Conservation (phyloP, 768 basidiomycete species). For the Boletus subparvulus region DNA sequence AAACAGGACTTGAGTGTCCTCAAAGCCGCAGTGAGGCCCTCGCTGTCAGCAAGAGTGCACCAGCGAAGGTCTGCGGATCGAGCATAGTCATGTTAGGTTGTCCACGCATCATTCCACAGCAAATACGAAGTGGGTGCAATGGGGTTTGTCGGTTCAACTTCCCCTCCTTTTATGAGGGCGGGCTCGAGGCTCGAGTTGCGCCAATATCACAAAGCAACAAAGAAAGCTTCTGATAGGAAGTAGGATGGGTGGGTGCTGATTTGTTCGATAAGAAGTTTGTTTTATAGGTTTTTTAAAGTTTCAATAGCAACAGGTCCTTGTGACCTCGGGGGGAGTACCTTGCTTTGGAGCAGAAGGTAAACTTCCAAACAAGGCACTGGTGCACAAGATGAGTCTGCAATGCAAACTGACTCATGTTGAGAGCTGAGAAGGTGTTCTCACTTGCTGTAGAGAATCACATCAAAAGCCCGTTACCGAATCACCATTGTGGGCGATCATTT, state of each 20-base stretch:
- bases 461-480: neutral
- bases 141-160: neutral
- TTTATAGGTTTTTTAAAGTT: neutral
- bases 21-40: constrained; percentile 18
- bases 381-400: too few species aligned
- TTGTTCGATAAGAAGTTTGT: neutral
- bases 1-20: constrained; percentile 26
- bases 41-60: constrained; percentile 13
- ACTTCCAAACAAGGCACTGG: neutral
- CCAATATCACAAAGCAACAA: neutral
- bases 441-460: constrained; percentile 3
- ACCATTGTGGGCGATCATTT: neutral
- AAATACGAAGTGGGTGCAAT: neutral
- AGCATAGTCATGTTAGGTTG: constrained; percentile 6
- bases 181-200: neutral
- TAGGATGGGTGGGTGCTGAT: neutral
- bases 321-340: neutral
- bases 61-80: constrained; percentile 19
- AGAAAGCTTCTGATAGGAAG: constrained; percentile 9
- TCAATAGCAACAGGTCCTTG: neutral
- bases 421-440: too few species aligned
- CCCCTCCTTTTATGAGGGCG: neutral
- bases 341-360: neutral
- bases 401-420: neutral
- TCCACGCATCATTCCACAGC: constrained; percentile 4